Percentiles rank a stretch among this genome's conserved stretches.
Conservation (phyloP, 2,329 filamentous ascomycete species). For the Dryadomyces quercivorus region DNA sequence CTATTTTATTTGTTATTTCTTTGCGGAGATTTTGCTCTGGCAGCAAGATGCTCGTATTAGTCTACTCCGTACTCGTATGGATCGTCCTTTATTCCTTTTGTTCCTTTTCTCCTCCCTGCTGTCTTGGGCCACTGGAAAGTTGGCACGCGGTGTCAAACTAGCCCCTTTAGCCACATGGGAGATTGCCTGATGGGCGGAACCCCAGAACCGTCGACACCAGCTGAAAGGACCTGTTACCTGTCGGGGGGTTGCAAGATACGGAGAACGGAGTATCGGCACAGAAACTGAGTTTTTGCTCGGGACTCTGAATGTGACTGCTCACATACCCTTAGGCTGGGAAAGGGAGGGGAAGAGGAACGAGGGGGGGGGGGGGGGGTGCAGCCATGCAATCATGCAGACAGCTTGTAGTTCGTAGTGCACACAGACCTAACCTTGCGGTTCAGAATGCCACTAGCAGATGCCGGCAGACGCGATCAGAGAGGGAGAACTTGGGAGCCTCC, state of each 20-base stretch:
- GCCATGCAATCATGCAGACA: neutral
- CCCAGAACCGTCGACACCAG: neutral
- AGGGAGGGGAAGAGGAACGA: neutral
- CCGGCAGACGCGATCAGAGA: neutral
- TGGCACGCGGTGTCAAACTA: neutral
- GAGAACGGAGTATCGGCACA: neutral
- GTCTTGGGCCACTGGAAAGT: no score
- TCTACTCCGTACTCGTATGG: no score
- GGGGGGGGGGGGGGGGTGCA: neutral
- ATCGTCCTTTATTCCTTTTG: neutral
- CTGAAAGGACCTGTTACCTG: neutral
- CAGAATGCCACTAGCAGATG: neutral
- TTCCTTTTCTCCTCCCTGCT: neutral
- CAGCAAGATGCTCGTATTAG: no score
- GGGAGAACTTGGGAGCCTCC: neutral
- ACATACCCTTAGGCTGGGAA: neutral
- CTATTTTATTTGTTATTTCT: no score
- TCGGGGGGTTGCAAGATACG: neutral
- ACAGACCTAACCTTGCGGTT: neutral
- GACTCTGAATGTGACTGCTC: neutral
- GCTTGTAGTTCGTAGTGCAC: neutral
- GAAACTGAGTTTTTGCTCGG: neutral
- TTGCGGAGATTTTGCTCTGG: no score
- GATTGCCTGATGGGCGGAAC: neutral
- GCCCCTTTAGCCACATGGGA: neutral